Conservation (phyloP, 1,284 basidiomycete genomes). For the Cryptococcus jaspeensis region DNA sequence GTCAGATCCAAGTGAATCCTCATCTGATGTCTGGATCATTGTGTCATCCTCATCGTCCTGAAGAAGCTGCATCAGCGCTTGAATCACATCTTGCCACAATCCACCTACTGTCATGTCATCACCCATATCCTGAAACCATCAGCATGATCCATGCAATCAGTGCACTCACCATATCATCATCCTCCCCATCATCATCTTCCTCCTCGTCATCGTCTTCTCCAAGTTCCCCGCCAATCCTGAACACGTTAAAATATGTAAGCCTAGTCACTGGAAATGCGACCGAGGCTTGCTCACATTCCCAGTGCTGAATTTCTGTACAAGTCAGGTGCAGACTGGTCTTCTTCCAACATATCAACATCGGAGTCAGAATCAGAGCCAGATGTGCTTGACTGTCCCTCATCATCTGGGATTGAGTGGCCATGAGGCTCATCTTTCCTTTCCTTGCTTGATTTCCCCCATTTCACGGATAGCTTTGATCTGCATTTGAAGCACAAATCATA, state of each 20-base stretch:
- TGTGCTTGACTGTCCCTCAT: constrained; percentile 19
- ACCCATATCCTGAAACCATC: constrained; percentile 12
- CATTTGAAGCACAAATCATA: neutral
- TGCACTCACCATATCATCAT: constrained; percentile 55
- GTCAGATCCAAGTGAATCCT: constrained; percentile 19
- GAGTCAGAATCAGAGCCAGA: constrained; percentile 56
- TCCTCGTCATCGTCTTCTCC: constrained; percentile 65
- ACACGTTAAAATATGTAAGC: neutral
- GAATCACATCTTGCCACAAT: neutral
- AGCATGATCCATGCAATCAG: neutral
- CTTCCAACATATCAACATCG: constrained; percentile 62
- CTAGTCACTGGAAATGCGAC: neutral
- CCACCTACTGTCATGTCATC: constrained; percentile 15
- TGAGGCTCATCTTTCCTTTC: constrained; percentile 59
- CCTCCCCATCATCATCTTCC: constrained; percentile 70
- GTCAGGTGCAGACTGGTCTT: constrained; percentile 69
- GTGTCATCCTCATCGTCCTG: constrained; percentile 37
- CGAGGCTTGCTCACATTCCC: constrained; percentile 69
- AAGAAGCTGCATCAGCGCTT: neutral
- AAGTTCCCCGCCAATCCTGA: constrained; percentile 64
- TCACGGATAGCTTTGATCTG: constrained; percentile 93
- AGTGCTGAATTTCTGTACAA: constrained; percentile 95
- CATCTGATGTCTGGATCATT: constrained; percentile 19
- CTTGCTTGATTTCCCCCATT: constrained; percentile 84
- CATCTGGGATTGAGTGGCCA: constrained; percentile 46